Evolutionary conservation across 768 basidiomycete genomes (phyloP).

Genomic region (Dioszegia crocea): DNA sequence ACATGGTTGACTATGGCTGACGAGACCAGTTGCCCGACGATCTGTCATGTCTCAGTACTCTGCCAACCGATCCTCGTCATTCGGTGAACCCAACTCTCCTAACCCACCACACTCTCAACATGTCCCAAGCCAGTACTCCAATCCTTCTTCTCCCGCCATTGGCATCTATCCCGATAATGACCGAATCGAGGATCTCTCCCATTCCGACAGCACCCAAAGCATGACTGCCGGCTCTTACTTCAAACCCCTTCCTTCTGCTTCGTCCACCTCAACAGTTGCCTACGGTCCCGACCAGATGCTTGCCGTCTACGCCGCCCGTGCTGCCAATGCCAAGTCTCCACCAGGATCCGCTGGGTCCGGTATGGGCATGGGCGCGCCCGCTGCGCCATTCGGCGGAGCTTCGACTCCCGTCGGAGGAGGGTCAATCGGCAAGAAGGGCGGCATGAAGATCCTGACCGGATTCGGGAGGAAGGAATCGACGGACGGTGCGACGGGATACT

Average conservation of each 20-base stretch:
- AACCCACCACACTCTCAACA: not conserved
- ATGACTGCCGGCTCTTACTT: not conserved
- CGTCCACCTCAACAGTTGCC: slow-evolving; percentile 22
- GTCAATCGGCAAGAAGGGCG: slow-evolving; percentile 12
- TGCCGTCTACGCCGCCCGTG: slow-evolving; percentile 47
- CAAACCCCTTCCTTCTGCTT: slow-evolving; percentile 8
- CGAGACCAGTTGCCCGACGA: slow-evolving; percentile 28
- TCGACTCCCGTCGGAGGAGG: slow-evolving; percentile 12
- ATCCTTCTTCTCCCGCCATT: slow-evolving; percentile 2
- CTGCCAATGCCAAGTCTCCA: slow-evolving; percentile 9
- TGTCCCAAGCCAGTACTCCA: not conserved
- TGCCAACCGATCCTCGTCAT: slow-evolving; percentile 11
- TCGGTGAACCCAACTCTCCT: slow-evolving; percentile 1
- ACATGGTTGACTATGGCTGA: not conserved
- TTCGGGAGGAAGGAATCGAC: slow-evolving; percentile 13
- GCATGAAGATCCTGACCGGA: slow-evolving; percentile 20
- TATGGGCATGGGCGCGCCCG: not conserved
- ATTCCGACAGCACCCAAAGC: slow-evolving; percentile 4
- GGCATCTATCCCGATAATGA: slow-evolving; percentile 18
- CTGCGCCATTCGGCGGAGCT: slow-evolving; percentile 2
- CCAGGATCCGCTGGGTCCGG: slow-evolving; percentile 5
- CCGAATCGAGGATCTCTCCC: slow-evolving; percentile 27
- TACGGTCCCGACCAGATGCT: slow-evolving; percentile 48
- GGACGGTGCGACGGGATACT: not conserved
- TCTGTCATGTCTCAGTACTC: slow-evolving; percentile 46